These are phyloP conservation scores for Crithidia thermophila DNA, from an alignment of 208 protist species.

Conservation along the genomic window DNA sequence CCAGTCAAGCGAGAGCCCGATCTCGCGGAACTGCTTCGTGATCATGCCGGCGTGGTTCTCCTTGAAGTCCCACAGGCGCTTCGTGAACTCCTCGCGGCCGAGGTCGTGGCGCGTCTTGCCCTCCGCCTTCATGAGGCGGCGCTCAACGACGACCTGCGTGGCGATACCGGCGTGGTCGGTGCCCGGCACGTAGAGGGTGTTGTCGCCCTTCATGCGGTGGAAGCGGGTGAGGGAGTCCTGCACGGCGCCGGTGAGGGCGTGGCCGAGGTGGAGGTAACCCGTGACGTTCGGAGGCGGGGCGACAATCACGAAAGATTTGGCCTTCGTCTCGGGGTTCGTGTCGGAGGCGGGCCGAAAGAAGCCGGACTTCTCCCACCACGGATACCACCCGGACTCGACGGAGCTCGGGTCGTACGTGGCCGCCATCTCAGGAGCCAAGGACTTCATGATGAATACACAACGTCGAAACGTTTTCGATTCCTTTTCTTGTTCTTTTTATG, in stretches of 20 bases:
- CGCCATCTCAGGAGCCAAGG: constrained; percentile 81
- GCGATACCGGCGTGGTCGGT: constrained; percentile 99
- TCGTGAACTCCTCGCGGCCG: constrained; percentile 97
- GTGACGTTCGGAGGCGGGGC: constrained; percentile 99
- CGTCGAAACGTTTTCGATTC: constrained; percentile 54
- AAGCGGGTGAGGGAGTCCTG: constrained; percentile 97
- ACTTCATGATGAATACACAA: constrained; percentile 75
- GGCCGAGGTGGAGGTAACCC: constrained; percentile 99
- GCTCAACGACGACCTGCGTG: constrained; percentile 99
- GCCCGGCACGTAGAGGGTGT: constrained; percentile 98
- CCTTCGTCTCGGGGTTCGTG: constrained; percentile 51
- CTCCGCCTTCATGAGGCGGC: constrained; percentile 90
- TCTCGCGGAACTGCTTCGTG: constrained; percentile 93
- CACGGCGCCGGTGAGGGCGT: constrained; percentile 97
- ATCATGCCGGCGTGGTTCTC: constrained; percentile 96
- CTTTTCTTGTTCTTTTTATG: background rate
- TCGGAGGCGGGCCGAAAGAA: constrained; percentile 96
- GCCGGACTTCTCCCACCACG: constrained; percentile 97
- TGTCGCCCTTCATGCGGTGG: constrained; percentile 97
- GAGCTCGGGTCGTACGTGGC: constrained; percentile 91
- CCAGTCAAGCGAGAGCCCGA: constrained; percentile 99
- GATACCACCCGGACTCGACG: constrained; percentile 98
- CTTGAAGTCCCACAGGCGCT: constrained; percentile 99
- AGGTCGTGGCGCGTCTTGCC: constrained; percentile 95
- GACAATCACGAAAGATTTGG: constrained; percentile 95